Evolutionary conservation across 257 asterid species (phyloP), one percentile per base, ranked within the genome.

Genomic region (Solanum sejunctum): DNA sequence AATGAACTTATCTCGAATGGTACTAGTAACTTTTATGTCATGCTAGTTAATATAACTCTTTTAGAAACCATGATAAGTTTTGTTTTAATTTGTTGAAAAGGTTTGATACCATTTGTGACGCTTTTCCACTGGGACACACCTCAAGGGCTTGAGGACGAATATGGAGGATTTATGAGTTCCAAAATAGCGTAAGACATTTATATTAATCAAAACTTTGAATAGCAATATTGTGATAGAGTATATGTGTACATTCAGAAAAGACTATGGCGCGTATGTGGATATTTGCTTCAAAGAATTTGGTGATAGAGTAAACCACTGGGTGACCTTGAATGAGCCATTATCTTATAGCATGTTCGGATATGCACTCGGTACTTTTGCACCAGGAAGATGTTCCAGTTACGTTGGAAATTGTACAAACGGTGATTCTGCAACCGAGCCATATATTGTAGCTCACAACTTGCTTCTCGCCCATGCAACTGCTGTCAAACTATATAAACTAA

Each of bases 231-330:
- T 28, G 32, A 28, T 28, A 28, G 32, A 28, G 2, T 28, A 28
- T 3, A 28, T 28, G 32, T 28, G 32, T 28, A 28, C n/a, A 8
- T 75, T 16, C 83, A 88, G 88, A 81, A 47, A 61, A 1, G 85
- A 88, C 67, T 88, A 49, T 26, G n/a, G 54, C 47, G 87, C 83
- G 20, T 88, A 81, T 17, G 89, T 66, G 26, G 87, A 78, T 41
- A 57, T 88, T 1, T 88, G 91, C 80, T 88, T 88, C 55, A 67
- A 85, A 54, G 89, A 86, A 83, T 88, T 86, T 52, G 91, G 91
- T 7, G 89, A 88, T 63, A 58, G 88, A 55, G 91, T 86, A 12
- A 88, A 88, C 57, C 57, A 84, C 11, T 88, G 91, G 91, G 85
- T 86, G 11, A 88, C 91, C 0, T 36, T 86, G n/a, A 86, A 88